Conservation (phyloP, 139 green algal genomes). For the Chlorella sp. region DNA sequence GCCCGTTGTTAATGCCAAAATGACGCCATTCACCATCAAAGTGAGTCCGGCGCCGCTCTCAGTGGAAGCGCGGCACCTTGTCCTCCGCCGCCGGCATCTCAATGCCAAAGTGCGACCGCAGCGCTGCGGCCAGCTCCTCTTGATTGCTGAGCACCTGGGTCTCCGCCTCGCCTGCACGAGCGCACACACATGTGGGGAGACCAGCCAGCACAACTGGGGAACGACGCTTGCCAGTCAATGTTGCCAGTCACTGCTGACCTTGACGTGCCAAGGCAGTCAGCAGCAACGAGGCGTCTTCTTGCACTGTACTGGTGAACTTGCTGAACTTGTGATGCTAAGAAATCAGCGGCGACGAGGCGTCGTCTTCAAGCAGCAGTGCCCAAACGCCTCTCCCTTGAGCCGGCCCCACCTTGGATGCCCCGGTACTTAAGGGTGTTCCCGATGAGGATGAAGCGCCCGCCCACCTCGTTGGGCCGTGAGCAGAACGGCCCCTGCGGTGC, state of each 20-base stretch:
- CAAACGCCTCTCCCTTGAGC: neutral
- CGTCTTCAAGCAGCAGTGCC: too few species aligned
- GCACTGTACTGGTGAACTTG: neutral
- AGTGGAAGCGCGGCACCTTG: neutral
- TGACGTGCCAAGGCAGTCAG: neutral
- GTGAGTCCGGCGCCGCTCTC: too few species aligned
- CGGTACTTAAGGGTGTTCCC: neutral
- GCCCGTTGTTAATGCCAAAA: too few species aligned
- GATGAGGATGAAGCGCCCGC: conserved; percentile 1
- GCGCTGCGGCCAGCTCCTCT: neutral
- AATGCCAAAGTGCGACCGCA: conserved; percentile 1
- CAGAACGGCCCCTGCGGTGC: conserved; percentile 9
- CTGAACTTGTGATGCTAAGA: too few species aligned
- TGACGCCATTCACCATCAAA: too few species aligned
- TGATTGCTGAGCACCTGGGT: neutral
- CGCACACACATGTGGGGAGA: too few species aligned
- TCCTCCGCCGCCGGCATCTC: neutral
- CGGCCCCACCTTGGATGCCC: neutral
- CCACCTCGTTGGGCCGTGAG: neutral
- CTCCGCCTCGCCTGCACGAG: neutral
- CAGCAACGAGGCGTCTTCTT: neutral
- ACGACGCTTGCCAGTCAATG: neutral
- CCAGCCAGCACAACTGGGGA: too few species aligned
- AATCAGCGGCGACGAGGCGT: too few species aligned
- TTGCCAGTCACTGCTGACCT: neutral